Conservation (phyloP, 2,329 filamentous ascomycete species). For the Trichothecium roseum region DNA sequence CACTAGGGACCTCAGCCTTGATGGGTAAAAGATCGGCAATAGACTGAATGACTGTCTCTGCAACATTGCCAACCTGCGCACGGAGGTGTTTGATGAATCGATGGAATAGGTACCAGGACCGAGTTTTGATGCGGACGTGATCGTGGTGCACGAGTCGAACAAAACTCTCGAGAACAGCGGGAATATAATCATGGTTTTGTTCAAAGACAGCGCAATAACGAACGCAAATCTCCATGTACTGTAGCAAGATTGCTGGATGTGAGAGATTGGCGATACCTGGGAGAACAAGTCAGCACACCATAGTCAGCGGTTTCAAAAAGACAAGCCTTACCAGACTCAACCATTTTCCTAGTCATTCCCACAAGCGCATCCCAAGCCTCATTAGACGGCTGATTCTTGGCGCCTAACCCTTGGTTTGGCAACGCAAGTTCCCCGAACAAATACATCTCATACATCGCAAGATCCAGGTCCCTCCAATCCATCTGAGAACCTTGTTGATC, state of each 20-base stretch:
- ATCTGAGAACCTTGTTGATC: slow-evolving; percentile 63
- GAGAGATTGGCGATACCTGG: slow-evolving; percentile 73
- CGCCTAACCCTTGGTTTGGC: slow-evolving; percentile 74
- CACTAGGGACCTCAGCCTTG: slow-evolving; percentile 74
- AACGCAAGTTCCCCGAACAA: slow-evolving; percentile 91
- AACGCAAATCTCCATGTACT: slow-evolving; percentile 98
- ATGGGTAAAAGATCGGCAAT: slow-evolving; percentile 82
- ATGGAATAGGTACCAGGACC: slow-evolving; percentile 96
- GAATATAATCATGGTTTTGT: slow-evolving; percentile 68
- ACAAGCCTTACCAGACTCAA: slow-evolving; percentile 71
- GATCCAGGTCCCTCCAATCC: slow-evolving; percentile 90
- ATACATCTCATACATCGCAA: slow-evolving; percentile 92
- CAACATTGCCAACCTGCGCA: slow-evolving; percentile 74
- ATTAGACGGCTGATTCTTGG: slow-evolving; percentile 72
- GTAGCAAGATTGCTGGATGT: slow-evolving; percentile 84
- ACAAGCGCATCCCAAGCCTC: slow-evolving; percentile 72
- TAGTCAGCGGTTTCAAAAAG: slow-evolving; percentile 13
- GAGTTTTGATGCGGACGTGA: slow-evolving; percentile 74
- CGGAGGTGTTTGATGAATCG: slow-evolving; percentile 84
- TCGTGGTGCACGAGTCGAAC: slow-evolving; percentile 82
- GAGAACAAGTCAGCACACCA: slow-evolving; percentile 6
- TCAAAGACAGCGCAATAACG: slow-evolving; percentile 92
- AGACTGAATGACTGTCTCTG: slow-evolving; percentile 83
- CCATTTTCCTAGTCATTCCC: slow-evolving; percentile 92
- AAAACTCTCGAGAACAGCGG: slow-evolving; percentile 82